Evolutionary conservation across 306 rosid genomes (phyloP).

Genomic region (Trifolium subterraneum): DNA sequence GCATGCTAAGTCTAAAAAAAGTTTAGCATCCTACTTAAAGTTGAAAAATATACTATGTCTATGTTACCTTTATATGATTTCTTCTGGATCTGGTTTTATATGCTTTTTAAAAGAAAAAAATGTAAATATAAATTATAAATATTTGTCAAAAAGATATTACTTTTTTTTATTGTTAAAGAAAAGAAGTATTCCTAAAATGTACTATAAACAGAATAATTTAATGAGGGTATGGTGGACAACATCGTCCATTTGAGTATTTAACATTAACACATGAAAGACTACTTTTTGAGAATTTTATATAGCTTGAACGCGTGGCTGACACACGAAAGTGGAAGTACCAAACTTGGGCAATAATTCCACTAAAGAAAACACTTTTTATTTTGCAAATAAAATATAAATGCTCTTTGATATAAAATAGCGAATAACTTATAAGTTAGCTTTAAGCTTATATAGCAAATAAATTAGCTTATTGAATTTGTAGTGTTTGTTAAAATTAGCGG

Average conservation of each 20-base stretch:
- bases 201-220: background rate
- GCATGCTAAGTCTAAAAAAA: background rate
- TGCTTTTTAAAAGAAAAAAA: background rate
- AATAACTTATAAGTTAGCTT: too few species aligned
- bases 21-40: background rate
- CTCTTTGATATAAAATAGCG: too few species aligned
- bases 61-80: slow-evolving; percentile 1
- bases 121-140: background rate
- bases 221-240: background rate
- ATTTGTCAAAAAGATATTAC: background rate
- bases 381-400: too few species aligned
- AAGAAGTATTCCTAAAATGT: background rate
- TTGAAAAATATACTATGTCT: background rate
- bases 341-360: slow-evolving; percentile 4
- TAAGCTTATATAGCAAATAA: too few species aligned
- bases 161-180: background rate
- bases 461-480: too few species aligned
- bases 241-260: slow-evolving; percentile 28
- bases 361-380: background rate
- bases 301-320: slow-evolving; percentile 23
- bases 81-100: background rate
- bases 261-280: slow-evolving; percentile 52
- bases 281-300: background rate
- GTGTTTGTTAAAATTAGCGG: too few species aligned
- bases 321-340: slow-evolving; percentile 33